Conservation (phyloP, 306 rosid species). For the Lathyrus sativus region DNA sequence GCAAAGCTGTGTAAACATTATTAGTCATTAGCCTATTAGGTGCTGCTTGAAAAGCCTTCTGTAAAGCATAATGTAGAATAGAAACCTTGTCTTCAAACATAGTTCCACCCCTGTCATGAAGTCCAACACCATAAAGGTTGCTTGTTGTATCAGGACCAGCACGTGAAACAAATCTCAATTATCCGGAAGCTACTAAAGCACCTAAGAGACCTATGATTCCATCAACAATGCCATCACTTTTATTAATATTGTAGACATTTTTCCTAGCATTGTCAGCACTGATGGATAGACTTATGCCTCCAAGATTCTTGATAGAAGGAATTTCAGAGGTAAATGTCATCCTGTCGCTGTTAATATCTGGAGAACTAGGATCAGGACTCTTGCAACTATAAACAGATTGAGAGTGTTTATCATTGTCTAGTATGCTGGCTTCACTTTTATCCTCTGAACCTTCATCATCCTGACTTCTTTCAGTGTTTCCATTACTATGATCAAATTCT, state of each 20-base stretch:
- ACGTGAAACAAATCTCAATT: slow-evolving; percentile 68
- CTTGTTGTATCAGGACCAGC: slow-evolving; percentile 61
- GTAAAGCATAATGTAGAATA: slow-evolving; percentile 86
- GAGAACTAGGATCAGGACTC: slow-evolving; percentile 47
- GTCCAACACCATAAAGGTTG: slow-evolving; percentile 73
- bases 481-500: slow-evolving; percentile 46
- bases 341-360: slow-evolving; percentile 56
- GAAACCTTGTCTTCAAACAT: slow-evolving; percentile 98
- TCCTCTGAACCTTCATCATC: slow-evolving; percentile 47
- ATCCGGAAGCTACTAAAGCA: slow-evolving; percentile 89
- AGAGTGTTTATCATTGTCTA: slow-evolving; percentile 52
- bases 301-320: slow-evolving; percentile 64
- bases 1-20: slow-evolving; percentile 81
- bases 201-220: slow-evolving; percentile 91
- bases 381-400: slow-evolving; percentile 47
- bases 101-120: slow-evolving; percentile 80
- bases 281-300: slow-evolving; percentile 88
- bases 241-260: slow-evolving; percentile 90
- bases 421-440: slow-evolving; percentile 49
- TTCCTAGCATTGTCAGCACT: slow-evolving; percentile 96
- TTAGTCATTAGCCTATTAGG: slow-evolving; percentile 89
- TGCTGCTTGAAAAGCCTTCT: slow-evolving; percentile 93
- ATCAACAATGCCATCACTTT: slow-evolving; percentile 89
- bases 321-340: slow-evolving; percentile 62
- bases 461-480: slow-evolving; percentile 46